Base-by-base conservation (phyloP, 768 basidiomycete species). In the Pulveroboletus sp. region DNA sequence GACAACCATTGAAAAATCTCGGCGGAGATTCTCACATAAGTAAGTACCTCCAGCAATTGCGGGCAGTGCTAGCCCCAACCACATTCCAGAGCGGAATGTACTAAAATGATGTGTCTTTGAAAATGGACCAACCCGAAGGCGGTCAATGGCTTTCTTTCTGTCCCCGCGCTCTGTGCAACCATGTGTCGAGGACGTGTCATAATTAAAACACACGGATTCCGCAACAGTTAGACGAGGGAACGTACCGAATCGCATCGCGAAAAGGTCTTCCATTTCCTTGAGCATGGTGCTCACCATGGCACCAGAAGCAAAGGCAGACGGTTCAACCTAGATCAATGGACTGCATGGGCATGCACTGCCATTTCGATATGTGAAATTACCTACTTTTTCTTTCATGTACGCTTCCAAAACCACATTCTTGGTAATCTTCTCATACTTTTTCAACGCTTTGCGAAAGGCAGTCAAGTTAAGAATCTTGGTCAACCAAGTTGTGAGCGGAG, bases 401-500 rank as follows among this genome's bases (percentile, higher is more conserved):
- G 84, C 77, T n/a, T 84, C 75, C 61, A 90, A 81, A n/a, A 80
- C 84, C 5, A 76, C 74, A 20, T 89, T 84, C 65, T 76, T 81
- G 6, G 91, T 87, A 6, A 77, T 69, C 62, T 90, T 92, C 59
- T 89, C 88, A 56, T 89, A 92, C 63, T 91, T 91, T 69, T 92
- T 91, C 46, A 92, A 60, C 0, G 86, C 85, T 61, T 92, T 91
- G 27, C 88, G 76, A 63, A 95, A 93, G 1, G 94, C 95, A 0
- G 90, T 91, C 4, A 92, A 65, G 64, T 99, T 97, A 29, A 97
- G 69, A 40, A 93, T 83, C 85, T 90, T 49, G 13, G 20, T 7
- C 13, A 47, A 29, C 7, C 19, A 39, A 19, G 25, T 13, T 5
- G 21, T 19, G 7, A 5, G 11, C 8, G 13, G 23, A 10, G 14